phyloP scores from a whole-genome alignment of 371 early-diverging fungal species.

The Actinomucor elegans region DNA sequence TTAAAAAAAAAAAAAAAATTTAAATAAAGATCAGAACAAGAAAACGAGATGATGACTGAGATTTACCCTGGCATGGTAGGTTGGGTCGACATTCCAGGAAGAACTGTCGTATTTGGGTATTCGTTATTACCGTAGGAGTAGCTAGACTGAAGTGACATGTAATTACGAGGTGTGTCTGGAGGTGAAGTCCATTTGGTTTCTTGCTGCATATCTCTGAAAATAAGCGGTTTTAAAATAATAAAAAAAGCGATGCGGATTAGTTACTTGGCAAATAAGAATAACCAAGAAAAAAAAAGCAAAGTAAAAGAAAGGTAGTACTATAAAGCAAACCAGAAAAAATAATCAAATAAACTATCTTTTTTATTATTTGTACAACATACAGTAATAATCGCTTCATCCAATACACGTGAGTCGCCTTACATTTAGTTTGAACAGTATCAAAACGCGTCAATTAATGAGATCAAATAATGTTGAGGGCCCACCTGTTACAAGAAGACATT shows the following conservation, averaged over 20 bases:
- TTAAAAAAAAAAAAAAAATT: neutral
- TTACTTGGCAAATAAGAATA: conserved; percentile 1
- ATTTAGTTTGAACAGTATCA: too few relatives aligned
- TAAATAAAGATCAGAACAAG: neutral
- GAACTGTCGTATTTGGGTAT: conserved; percentile 8
- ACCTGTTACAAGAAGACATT: neutral
- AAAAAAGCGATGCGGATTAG: too few relatives aligned
- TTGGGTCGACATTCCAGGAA: conserved; percentile 20
- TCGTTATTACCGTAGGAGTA: conserved; percentile 21
- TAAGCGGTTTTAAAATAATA: too few relatives aligned
- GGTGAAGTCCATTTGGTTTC: conserved; percentile 31
- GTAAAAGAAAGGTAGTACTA: neutral
- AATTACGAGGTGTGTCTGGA: conserved; percentile 27
- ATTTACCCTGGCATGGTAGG: conserved; percentile 28
- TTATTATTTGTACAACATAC: conserved; percentile 8
- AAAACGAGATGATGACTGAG: neutral
- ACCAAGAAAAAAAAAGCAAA: conserved; percentile 2
- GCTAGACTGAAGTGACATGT: conserved; percentile 24
- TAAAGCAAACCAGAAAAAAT: neutral
- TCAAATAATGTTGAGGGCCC: conserved; percentile 7
- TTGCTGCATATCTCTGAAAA: conserved; percentile 20
- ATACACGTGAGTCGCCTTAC: conserved; percentile 15
- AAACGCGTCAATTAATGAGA: conserved; percentile 3
- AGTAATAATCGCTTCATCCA: conserved; percentile 1
- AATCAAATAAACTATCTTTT: neutral